Conservation (phyloP, 495 filamentous ascomycete species). For the Geoglossum glabrum region DNA sequence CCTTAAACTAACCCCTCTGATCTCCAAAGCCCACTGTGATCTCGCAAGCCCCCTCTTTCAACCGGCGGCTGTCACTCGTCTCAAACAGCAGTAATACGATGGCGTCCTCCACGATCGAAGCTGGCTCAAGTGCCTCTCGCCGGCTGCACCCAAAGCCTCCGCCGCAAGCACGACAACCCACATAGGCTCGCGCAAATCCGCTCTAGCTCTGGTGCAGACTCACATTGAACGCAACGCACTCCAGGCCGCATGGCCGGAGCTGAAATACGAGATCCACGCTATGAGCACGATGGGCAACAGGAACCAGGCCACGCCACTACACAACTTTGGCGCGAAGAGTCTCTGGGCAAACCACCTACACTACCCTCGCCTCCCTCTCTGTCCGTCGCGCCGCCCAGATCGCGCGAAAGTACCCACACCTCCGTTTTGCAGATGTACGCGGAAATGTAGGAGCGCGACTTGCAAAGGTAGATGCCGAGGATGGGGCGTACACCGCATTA, state of each 20-base stretch:
- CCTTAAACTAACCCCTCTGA: too few species aligned
- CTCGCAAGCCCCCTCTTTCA: too few species aligned
- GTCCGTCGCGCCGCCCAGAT: constrained; percentile 78
- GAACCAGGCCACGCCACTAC: constrained; percentile 65
- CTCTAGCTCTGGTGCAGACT: constrained; percentile 65
- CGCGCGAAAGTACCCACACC: constrained; percentile 44
- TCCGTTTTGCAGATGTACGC: constrained; percentile 57
- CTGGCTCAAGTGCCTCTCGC: too few species aligned
- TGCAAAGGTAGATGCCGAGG: constrained; percentile 57
- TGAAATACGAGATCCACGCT: constrained; percentile 43
- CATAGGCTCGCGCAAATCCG: constrained; percentile 67
- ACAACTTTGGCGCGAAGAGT: constrained; percentile 69
- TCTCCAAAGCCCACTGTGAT: too few species aligned
- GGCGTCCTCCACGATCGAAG: too few species aligned
- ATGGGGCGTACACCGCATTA: constrained; percentile 45
- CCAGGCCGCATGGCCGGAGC: constrained; percentile 35
- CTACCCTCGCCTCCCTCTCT: constrained; percentile 55
- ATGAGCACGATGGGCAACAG: constrained; percentile 52
- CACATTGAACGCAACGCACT: constrained; percentile 44
- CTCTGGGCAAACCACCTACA: constrained; percentile 70
- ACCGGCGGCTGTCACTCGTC: too few species aligned
- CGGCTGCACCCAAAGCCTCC: too few species aligned
- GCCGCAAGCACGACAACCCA: constrained; percentile 17
- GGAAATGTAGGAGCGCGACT: constrained; percentile 81
- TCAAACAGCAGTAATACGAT: too few species aligned